Percentiles rank a stretch among this genome's conserved stretches.
phyloP scores from a whole-genome alignment of 768 basidiomycete species.

The Lentinula detonsa region DNA sequence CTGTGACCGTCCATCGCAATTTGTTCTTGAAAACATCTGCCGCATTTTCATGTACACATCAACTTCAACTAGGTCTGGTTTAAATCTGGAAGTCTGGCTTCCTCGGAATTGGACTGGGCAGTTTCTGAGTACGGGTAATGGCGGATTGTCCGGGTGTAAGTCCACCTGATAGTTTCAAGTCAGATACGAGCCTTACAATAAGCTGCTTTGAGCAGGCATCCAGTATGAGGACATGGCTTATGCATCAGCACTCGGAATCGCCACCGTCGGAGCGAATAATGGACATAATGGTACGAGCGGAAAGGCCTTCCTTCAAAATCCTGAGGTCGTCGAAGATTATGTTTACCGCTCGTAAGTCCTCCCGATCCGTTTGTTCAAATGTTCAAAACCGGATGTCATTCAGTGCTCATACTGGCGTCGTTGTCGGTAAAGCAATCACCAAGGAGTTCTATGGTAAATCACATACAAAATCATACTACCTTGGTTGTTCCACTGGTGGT shows the following conservation, averaged over 20 bases:
- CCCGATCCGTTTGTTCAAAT: not conserved
- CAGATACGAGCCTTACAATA: not conserved
- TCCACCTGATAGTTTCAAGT: not conserved
- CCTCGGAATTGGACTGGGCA: slow-evolving; percentile 10
- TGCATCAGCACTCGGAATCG: slow-evolving; percentile 12
- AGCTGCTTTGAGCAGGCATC: slow-evolving; percentile 10
- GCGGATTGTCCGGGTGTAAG: slow-evolving; percentile 12
- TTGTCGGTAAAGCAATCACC: slow-evolving; percentile 14
- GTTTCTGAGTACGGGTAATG: slow-evolving; percentile 10
- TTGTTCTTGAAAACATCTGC: slow-evolving; percentile 2
- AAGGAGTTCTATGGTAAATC: slow-evolving; percentile 12
- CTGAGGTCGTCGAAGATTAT: slow-evolving; percentile 16
- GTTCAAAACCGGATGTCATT: not conserved
- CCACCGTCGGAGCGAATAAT: slow-evolving; percentile 12
- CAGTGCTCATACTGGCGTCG: slow-evolving; percentile 12
- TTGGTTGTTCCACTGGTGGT: slow-evolving; percentile 19
- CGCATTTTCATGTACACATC: slow-evolving; percentile 7
- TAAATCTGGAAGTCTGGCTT: slow-evolving; percentile 11
- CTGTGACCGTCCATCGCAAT: slow-evolving; percentile 2
- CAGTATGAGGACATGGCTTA: slow-evolving; percentile 12
- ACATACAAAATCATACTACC: slow-evolving; percentile 15
- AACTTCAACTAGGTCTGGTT: slow-evolving; percentile 7
- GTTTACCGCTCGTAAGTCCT: slow-evolving; percentile 9
- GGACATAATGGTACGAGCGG: slow-evolving; percentile 15
- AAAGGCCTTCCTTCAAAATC: slow-evolving; percentile 11